phyloP scores from a whole-genome alignment of 1,284 basidiomycete genomes.

The Fomitiporia mediterranea region DNA sequence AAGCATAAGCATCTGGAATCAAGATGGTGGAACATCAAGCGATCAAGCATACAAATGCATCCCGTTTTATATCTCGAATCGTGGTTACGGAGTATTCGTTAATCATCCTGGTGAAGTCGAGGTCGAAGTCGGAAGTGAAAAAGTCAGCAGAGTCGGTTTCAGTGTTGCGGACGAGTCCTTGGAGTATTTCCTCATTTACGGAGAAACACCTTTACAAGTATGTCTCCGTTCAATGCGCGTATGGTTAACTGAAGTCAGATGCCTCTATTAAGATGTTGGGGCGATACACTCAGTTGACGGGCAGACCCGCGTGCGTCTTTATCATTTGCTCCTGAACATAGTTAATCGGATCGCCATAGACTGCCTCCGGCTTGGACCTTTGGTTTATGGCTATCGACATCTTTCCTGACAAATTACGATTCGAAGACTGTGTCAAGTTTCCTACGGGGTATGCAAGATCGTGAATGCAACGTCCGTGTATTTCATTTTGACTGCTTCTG shows the following conservation, averaged over 20 bases:
- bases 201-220: slow-evolving; percentile 57
- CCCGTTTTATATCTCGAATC: slow-evolving; percentile 67
- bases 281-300: slow-evolving; percentile 59
- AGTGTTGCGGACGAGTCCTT: slow-evolving; percentile 58
- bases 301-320: slow-evolving; percentile 50
- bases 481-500: slow-evolving; percentile 79
- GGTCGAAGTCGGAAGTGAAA: slow-evolving; percentile 70
- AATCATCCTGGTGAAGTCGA: slow-evolving; percentile 76
- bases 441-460: slow-evolving; percentile 66
- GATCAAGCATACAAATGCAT: slow-evolving; percentile 74
- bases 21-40: slow-evolving; percentile 65
- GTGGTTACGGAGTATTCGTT: slow-evolving; percentile 71
- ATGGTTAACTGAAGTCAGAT: slow-evolving; percentile 1
- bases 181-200: slow-evolving; percentile 69
- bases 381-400: slow-evolving; percentile 73
- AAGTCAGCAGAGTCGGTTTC: slow-evolving; percentile 67
- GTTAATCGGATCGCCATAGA: slow-evolving; percentile 29
- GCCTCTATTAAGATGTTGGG: slow-evolving; percentile 47
- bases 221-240: slow-evolving; percentile 19
- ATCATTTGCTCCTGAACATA: neutral
- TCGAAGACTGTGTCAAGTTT: slow-evolving; percentile 63
- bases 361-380: slow-evolving; percentile 68
- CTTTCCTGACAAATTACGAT: slow-evolving; percentile 69
- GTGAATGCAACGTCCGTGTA: slow-evolving; percentile 66
- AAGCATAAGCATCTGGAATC: slow-evolving; percentile 64